Evolutionary conservation across 768 basidiomycete genomes (phyloP), one percentile per base, ranked within the genome.

Genomic region (Obba rivulosa): DNA sequence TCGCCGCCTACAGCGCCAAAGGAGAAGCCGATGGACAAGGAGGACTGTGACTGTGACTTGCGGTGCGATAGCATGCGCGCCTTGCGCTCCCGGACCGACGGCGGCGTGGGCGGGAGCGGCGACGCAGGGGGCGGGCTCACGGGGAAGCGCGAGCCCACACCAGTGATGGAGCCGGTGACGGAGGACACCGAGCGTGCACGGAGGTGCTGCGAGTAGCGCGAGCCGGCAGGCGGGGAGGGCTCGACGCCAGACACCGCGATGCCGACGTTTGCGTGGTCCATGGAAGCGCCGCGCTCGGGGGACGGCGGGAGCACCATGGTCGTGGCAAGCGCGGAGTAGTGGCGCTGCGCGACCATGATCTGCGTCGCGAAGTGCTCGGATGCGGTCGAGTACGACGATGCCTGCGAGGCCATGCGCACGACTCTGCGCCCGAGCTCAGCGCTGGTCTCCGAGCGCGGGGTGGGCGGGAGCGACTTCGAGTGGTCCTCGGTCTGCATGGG

Each of bases 31-130:
- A 80, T 81, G 0, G 81, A 83, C 52, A 76, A 77, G 0, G 80
- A 65, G 22, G 63, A 65, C 39, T 66, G 60, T 24, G 64, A 83
- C 52, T 79, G 58, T 16, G 63, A 83, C 55, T 80, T 81, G 65
- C 77, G 75, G 65, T 85, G 83, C 3, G 69, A 64, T 22, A 79
- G 69, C 58, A 73, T 65, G 35, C 78, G n/a, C 73, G 73, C 43
- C 75, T 77, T 41, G 76, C 80, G 23, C 73, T 74, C 55, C 77
- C 70, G 52, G 41, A 85, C 76, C 49, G 73, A 82, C 1, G 82
- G 83, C 24, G 85, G 85, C n/a, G 84, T 88, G 2, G 85, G 85
- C 10, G 85, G 85, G 28, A 87, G 74, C 9, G 85, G 85, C 55
- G 79, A 76, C 1, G 80, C 71, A 3, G 85, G 85, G 24, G 85